Base-by-base conservation (phyloP, 2,329 filamentous ascomycete genomes). In the Keithomyces neogunnii region DNA sequence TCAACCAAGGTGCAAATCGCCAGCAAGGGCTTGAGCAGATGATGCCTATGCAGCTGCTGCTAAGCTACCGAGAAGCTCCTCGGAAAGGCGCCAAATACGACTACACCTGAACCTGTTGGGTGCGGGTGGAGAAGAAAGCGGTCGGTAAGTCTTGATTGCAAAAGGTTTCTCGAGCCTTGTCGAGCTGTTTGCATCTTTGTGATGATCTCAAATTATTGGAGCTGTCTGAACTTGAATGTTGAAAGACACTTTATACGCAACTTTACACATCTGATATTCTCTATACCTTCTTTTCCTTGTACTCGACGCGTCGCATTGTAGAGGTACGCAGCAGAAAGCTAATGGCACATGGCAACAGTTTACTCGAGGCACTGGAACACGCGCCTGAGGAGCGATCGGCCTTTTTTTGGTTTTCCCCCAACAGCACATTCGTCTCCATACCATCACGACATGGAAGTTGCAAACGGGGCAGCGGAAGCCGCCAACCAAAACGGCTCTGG, bases 191-290 rank as follows among this genome's bases (percentile, higher is more conserved):
- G 11, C 28, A 13, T 44, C 6, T 64, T 55, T 50, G 57, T 77
- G 75, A 77, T 76, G 73, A 72, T 60, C 59, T 62, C 57, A 30
- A 63, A 65, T 73, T 86, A 88, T 88, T 88, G 85, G 85, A 88
- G 85, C 85, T 88, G 84, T 88, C 85, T 82, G 71, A 78, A 70
- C 79, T 73, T 67, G 66, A 65, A 70, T 85, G 82, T 75, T 78
- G 84, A 87, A 73, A 72, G 65, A 65, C 63, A 68, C 31, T 70
- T 74, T 65, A 78, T 83, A 84, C 80, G 80, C 77, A 72, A 78
- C 70, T 67, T 63, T 63, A 61, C 64, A 47, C 28, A 50, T 50
- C 51, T 53, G 51, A 53, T 30, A n/a, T 9, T 26, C 7, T 19
- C 10, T 26, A 6, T 19, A 5, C 13, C 26, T 4, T 19, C 9